Evolutionary conservation across 306 rosid genomes (phyloP), one percentile per base, ranked within the genome.

Genomic region (Gillenia trifoliata): DNA sequence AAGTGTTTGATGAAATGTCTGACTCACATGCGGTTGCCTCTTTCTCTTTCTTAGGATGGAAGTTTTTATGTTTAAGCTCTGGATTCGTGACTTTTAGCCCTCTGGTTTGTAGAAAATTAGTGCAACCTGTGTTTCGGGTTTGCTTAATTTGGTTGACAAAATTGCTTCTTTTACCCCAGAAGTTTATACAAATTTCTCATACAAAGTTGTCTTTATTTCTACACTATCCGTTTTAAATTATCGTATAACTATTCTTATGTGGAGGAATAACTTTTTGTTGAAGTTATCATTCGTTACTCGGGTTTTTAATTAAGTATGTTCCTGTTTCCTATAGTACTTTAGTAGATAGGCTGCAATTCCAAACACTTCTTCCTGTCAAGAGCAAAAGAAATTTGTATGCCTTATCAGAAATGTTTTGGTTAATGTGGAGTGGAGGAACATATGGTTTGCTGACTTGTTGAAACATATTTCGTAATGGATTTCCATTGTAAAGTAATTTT

Each of bases 1-100:
- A 34, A 69, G 3, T 79, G 82, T 79, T 85, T 52, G 85, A 75
- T 64, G 84, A 78, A 78, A 78, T 83, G 67, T 70, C 64, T 45
- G 25, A 70, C 30, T 34, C 5, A 17, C 43, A 50, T 22, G 23
- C 36, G 4, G 20, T 31, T 5, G 78, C 36, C 31, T 10, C 60
- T 10, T 16, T 8, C 23, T 20, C 17, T 6, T 52, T 43, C 33
- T 29, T 20, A 1, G 10, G 59, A 30, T 41, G 60, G 23, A 29
- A 26, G 3, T 30, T 31, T 66, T 20, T 15, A 31, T 13, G 45
- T 75, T 75, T 20, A 38, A 28, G 28, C 9, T 55, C 43, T 50
- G 40, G 45, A 30, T 52, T 66, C 11, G 41, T 25, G 26, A 71
- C 22, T 8, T 15, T 31, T 52, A 8, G 19, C 43, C 8, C 64